phyloP scores from a whole-genome alignment of 805 yeast species.

The Suhomyces prunicola region DNA sequence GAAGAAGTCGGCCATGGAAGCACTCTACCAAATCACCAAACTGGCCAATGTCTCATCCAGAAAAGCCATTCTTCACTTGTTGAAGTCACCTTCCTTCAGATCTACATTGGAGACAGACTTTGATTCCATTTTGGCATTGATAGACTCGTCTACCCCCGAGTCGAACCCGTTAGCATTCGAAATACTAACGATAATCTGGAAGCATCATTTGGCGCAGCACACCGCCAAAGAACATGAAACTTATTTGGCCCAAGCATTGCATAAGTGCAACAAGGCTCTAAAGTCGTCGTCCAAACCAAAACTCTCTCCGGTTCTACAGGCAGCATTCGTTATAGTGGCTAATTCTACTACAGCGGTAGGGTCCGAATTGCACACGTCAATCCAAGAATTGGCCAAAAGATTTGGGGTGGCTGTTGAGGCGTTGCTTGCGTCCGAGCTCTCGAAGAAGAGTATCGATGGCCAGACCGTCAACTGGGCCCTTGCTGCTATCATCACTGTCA shows the following conservation, averaged over 20 bases:
- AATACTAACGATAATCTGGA: constrained; percentile 34
- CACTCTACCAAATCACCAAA: constrained; percentile 6
- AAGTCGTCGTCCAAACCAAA: not conserved
- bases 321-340: not conserved
- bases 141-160: constrained; percentile 3
- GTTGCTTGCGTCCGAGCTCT: not conserved
- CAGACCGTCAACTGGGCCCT: not conserved
- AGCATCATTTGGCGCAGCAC: constrained; percentile 37
- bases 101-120: constrained; percentile 49
- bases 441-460: not conserved
- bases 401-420: not conserved
- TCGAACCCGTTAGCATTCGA: constrained; percentile 3
- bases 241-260: constrained; percentile 18
- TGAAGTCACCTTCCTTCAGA: constrained; percentile 52
- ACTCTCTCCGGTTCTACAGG: not conserved
- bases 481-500: not conserved
- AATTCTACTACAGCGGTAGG: not conserved
- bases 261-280: constrained; percentile 12
- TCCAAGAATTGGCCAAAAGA: not conserved
- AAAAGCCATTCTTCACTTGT: constrained; percentile 35
- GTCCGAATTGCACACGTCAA: not conserved
- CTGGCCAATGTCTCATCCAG: constrained; percentile 8
- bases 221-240: constrained; percentile 23
- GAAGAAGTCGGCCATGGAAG: constrained; percentile 15
- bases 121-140: constrained; percentile 11